Evolutionary conservation across 768 basidiomycete genomes (phyloP), one percentile per base, ranked within the genome.

Genomic region (Xerocomus potaroensis): DNA sequence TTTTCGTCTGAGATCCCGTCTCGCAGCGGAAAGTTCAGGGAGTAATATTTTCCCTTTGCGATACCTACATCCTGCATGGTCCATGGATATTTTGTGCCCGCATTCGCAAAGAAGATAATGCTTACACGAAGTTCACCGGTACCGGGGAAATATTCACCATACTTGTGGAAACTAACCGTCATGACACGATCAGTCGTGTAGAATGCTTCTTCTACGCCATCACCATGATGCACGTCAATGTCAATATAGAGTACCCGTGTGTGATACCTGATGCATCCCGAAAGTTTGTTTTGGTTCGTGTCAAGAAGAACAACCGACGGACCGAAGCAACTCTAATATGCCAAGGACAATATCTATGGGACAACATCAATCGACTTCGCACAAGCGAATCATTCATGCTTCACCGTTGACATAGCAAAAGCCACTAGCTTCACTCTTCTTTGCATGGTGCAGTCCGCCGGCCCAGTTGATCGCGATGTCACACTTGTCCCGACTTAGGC

Each of bases 381-480:
- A 14, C 22, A 18, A 37, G 31, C 26, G n/a, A 26, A 47, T 35
- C 31, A 19, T 40, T 29, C 37, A 33, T 26, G 15, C 15, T 35
- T 32, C 49, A 93, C 93, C 95, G 59, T 98, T 98, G 35, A 98
- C 91, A 65, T 98, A 99, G 70, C 96, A 99, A 68, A 99, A 99
- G 2, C 96, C 96, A 57, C 91, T 94, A 0, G 96, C 96, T 70
- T 99, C 96, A 35, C 92, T 91, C 74, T 98, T 99, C 72, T 98
- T 99, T 3, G 96, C 93, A 62, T 99, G 96, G 65, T 99, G 96
- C 36, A 99, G 73, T 14, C 96, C 96, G 12, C 96, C 96, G 8
- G 96, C 95, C 96, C 96, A 99, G 61, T 99, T 99, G 45, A 99
- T 83, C 3, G 96, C 96, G 56, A 98, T 98, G 65, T 99, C 96